Evolutionary conservation across 176 grass and related monocot species (phyloP), one percentile per base, ranked within the genome.

Genomic region (Aegilops tauschii): DNA sequence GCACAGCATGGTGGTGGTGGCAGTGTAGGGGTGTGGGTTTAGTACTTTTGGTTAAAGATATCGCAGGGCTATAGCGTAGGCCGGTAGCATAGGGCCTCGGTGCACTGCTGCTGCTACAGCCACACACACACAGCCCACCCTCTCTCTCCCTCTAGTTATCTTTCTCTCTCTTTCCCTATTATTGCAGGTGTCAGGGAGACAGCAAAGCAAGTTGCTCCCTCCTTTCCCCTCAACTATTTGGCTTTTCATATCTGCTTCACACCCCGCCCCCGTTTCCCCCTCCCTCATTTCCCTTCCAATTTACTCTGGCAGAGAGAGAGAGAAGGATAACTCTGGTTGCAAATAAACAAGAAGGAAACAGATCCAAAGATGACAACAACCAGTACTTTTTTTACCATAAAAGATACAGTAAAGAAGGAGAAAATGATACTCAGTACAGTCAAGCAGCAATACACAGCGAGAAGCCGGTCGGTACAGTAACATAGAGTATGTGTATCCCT

Each of bases 171-270:
- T 21, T 27, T 12, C 42, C 31, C 10, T 65, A 86, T 90, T 58
- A 90, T 90, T 90, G 84, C 79, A 13, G 89, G 79, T 90, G 89
- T 90, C 80, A 86, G 84, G 89, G 89, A 86, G 89, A 79, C 89
- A 87, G 84, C 89, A 83, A 87, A 90, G 84, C 84, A 83, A 34
- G 17, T 83, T 90, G 89, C 80, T 90, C 89, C 89, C 89, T 73
- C 73, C 80, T 90, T 90, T 90, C 73, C 84, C 84, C 73, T 83
- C 84, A 73, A 73, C 89, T 79, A 80, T 65, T 89, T 21, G 8
- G 8, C 67, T 12, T 77, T 14, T 18, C 35, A 5, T 35, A 40
- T 20, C 35, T 42, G 2, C 5, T 45, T 64, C n/a, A n/a, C 16
- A 13, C 35, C 14, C 5, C 30, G 30, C 8, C 8, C 17, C 3